Percentiles rank a stretch among this genome's conserved stretches.
phyloP scores from a whole-genome alignment of 75 land plant genomes.

The Sequoiadendron giganteum region DNA sequence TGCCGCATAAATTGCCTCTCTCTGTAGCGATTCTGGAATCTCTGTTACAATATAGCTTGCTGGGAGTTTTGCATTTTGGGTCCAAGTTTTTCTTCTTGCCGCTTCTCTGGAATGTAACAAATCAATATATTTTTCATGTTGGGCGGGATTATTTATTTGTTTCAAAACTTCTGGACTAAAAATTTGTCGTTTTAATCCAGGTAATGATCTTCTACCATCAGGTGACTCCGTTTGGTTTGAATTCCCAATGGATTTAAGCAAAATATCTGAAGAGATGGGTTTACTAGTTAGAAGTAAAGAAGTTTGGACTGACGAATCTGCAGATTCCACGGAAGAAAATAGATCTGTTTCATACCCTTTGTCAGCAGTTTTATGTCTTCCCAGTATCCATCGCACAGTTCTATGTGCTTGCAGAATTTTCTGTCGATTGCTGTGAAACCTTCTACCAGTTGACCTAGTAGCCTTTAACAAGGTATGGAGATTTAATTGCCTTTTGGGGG shows the following conservation, averaged over 20 bases:
- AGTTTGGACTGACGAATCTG: not conserved
- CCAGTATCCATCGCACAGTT: slow-evolving; percentile 46
- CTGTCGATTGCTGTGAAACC: slow-evolving; percentile 15
- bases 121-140: slow-evolving; percentile 74
- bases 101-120: slow-evolving; percentile 50
- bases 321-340: slow-evolving; percentile 51
- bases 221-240: no score
- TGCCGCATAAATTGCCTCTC: slow-evolving; percentile 33
- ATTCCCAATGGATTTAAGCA: not conserved
- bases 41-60: not conserved
- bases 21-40: not conserved
- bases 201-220: no score
- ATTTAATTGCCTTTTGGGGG: slow-evolving; percentile 19
- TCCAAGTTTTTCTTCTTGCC: slow-evolving; percentile 19
- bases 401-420: slow-evolving; percentile 36
- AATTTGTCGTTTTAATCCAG: not conserved
- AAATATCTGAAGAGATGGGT: not conserved
- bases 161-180: slow-evolving; percentile 73
- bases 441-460: slow-evolving; percentile 13
- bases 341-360: slow-evolving; percentile 48
- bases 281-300: no score
- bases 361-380: slow-evolving; percentile 33
- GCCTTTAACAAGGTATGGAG: slow-evolving; percentile 20
- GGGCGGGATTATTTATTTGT: slow-evolving; percentile 40
- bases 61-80: not conserved